These are phyloP conservation scores for Gloeopeniophorella convolvens DNA, from an alignment of 768 basidiomycete species.

Conservation along the genomic window DNA sequence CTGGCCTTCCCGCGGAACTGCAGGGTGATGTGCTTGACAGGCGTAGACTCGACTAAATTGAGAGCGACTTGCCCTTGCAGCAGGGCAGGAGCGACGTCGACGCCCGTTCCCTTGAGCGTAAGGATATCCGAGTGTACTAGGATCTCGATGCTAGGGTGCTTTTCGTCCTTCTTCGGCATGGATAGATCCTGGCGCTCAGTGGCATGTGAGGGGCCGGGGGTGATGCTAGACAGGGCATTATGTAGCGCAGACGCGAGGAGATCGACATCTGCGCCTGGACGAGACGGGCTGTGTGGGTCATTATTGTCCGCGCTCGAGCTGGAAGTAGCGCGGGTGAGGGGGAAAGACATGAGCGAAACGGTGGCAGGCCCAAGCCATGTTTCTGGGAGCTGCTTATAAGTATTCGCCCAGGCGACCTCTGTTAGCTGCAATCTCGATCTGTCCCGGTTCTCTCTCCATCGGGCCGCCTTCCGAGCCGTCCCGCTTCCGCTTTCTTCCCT, in stretches of 20 bases:
- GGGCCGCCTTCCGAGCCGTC: too few relatives aligned
- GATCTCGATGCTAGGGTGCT: slow-evolving; percentile 63
- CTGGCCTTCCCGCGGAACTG: slow-evolving; percentile 80
- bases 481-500: too few relatives aligned
- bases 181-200: background rate
- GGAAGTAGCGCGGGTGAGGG: background rate
- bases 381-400: too few relatives aligned
- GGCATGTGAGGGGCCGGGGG: background rate
- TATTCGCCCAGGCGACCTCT: too few relatives aligned
- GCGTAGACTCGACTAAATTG: slow-evolving; percentile 72
- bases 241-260: slow-evolving; percentile 14
- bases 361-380: too few relatives aligned
- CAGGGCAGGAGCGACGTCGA: slow-evolving; percentile 74
- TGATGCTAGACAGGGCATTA: slow-evolving; percentile 3
- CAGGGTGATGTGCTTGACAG: slow-evolving; percentile 79
- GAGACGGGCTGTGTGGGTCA: background rate
- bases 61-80: slow-evolving; percentile 80
- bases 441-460: too few relatives aligned
- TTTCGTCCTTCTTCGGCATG: slow-evolving; percentile 35
- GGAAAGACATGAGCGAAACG: too few relatives aligned
- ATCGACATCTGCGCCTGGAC: slow-evolving; percentile 2
- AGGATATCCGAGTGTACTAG: slow-evolving; percentile 64
- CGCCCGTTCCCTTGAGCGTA: slow-evolving; percentile 70
- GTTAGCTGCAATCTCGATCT: too few relatives aligned
- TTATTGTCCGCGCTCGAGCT: too few relatives aligned